Conservation (phyloP, 2,329 filamentous ascomycete genomes). For the Akanthomyces lecanii region DNA sequence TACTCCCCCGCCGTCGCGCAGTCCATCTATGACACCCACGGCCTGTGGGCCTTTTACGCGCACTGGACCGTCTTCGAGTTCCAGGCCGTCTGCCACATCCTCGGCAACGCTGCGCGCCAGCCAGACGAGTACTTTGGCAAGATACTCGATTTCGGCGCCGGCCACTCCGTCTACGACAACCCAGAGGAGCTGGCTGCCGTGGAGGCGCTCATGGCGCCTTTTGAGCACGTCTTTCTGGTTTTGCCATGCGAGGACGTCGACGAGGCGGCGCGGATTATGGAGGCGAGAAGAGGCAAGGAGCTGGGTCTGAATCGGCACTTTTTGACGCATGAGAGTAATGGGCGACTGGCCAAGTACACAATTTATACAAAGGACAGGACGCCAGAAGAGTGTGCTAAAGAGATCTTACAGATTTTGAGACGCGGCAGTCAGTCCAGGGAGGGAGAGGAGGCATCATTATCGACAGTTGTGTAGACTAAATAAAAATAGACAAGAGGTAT, state of each 20-base stretch:
- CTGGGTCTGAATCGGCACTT: conserved; percentile 12
- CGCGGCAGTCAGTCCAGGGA: too few species aligned
- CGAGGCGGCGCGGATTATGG: conserved; percentile 12
- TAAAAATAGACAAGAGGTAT: background rate
- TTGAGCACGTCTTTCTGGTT: conserved; percentile 5
- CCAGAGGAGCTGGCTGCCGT: conserved; percentile 2
- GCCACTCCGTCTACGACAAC: conserved; percentile 16
- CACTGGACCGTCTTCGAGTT: background rate
- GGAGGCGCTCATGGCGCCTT: conserved; percentile 6
- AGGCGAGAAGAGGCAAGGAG: conserved; percentile 3
- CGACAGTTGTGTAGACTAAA: background rate
- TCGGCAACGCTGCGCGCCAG: background rate
- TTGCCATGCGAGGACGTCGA: conserved; percentile 12
- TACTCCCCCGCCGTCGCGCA: conserved; percentile 2
- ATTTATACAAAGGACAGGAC: conserved; percentile 8
- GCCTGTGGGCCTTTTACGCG: background rate
- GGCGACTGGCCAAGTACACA: conserved; percentile 11
- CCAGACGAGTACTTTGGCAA: conserved; percentile 10
- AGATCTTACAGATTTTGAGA: background rate
- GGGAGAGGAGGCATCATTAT: background rate
- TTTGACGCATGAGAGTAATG: conserved; percentile 16
- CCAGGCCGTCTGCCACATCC: background rate
- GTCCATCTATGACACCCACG: background rate
- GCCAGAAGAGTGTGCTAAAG: background rate
- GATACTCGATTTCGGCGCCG: conserved; percentile 17